Base-by-base conservation (phyloP, 129 eudicot species). In the Chrysanthemum lavandulifolium region DNA sequence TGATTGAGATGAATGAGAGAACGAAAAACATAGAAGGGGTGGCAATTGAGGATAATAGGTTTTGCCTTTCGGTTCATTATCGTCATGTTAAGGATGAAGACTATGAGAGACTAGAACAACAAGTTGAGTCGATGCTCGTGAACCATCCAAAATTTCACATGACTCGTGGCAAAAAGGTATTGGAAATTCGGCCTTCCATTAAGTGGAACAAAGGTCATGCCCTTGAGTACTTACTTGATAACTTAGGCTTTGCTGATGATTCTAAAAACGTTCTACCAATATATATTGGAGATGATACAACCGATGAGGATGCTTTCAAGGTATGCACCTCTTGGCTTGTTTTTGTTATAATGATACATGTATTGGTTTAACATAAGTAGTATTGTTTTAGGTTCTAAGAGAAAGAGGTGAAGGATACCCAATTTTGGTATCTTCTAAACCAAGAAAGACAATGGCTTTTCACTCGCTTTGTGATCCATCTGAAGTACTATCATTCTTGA, bases 151-250 rank as follows among this genome's bases (percentile, higher is more conserved):
- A 51, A 6, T 86, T 86, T 66, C 96, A 82, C 67, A 62, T 84
- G 73, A 86, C 94, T 2, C 81, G 88, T 52, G 96, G 96, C n/a
- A 88, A 84, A 56, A 86, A 79, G 82, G 94, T 89, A 57, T 5
- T 86, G 71, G 94, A 92, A 71, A 83, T 92, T 12, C 76, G 96
- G 47, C 97, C 97, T 18, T 79, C 96, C 10, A 86, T 92, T 54
- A 69, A 86, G 70, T 92, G 97, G 97, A 92, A 92, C 84, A 89
- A 92, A 76, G 96, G 96, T 19, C 75, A 91, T 19, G 97, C 97
- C 58, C 76, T 91, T 3, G 81, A 69, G 61, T 88, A 88, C 61
- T 74, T 88, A 64, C 80, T 91, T 3, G 78, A 88, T 16, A 82
- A 91, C 43, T 84, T 91, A 14, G 96, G 92, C 3, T 79, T 86